A percentile compares a stretch with the other conserved stretches of the same genome.
Evolutionary conservation across 78 protist species (phyloP).

Genomic region (Capsaspora owczarzaki): DNA sequence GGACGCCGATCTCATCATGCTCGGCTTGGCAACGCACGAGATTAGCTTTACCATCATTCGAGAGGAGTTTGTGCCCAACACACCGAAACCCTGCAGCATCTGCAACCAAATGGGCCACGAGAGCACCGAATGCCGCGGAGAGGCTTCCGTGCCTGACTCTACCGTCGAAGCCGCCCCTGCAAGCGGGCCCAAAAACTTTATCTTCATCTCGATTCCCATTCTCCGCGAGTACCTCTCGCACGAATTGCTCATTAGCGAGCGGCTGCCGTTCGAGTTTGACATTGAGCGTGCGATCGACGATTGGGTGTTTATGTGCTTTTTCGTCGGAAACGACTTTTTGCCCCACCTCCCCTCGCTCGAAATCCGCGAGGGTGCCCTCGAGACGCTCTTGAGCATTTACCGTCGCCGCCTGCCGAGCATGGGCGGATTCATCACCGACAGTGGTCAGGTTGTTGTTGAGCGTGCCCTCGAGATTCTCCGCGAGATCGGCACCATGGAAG

Average conservation of each 20-base stretch:
- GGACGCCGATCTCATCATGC: conserved; percentile 99
- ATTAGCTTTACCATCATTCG: conserved; percentile 88
- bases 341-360: conserved; percentile 89
- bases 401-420: too few species aligned
- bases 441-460: background rate
- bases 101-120: too few species aligned
- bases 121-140: too few species aligned
- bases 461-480: background rate
- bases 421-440: background rate
- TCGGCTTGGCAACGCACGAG: conserved; percentile 96
- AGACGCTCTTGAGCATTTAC: conserved; percentile 15
- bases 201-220: conserved; percentile 27
- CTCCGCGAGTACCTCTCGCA: conserved; percentile 57
- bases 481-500: background rate
- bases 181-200: too few species aligned
- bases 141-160: background rate
- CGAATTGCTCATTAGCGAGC: conserved; percentile 31
- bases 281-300: conserved; percentile 79
- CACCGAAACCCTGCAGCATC: too few species aligned
- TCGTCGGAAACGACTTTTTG: conserved; percentile 99
- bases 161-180: too few species aligned
- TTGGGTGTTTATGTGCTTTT: conserved; percentile 89
- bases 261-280: too few species aligned
- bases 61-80: too few species aligned
- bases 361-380: conserved; percentile 44